Percentiles rank a stretch among this genome's conserved stretches.
These are phyloP conservation scores for Cutaneotrichosporon arboriforme DNA, from an alignment of 1,284 basidiomycete species.

Conservation along the genomic window DNA sequence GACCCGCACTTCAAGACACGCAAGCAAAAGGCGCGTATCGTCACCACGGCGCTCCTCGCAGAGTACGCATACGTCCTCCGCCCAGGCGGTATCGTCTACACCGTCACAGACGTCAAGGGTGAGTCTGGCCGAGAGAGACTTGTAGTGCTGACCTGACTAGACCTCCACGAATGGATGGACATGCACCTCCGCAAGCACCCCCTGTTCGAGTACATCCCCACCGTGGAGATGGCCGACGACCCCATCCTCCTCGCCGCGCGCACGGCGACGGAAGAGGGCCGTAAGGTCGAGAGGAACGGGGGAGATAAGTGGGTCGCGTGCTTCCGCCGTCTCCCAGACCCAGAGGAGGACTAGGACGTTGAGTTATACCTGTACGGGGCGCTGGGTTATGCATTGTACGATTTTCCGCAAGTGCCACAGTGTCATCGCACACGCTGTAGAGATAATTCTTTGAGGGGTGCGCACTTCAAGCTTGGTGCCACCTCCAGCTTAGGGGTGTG, in stretches of 20 bases:
- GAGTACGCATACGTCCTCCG: conserved; percentile 88
- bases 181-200: conserved; percentile 79
- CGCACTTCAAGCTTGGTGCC: too few relatives aligned
- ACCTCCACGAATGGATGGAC: conserved; percentile 94
- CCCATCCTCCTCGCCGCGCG: conserved; percentile 73
- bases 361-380: neutral
- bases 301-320: conserved; percentile 67
- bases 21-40: conserved; percentile 95
- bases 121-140: conserved; percentile 7
- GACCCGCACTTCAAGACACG: conserved; percentile 98
- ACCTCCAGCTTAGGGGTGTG: too few relatives aligned
- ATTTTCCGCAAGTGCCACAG: too few relatives aligned
- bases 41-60: conserved; percentile 85
- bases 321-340: conserved; percentile 35
- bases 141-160: conserved; percentile 41
- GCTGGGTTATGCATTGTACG: neutral
- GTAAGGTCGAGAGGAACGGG: conserved; percentile 87
- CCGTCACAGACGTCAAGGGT: conserved; percentile 87
- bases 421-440: too few relatives aligned
- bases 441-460: too few relatives aligned
- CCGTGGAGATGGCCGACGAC: conserved; percentile 60
- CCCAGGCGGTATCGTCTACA: conserved; percentile 91
- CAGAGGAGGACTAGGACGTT: conserved; percentile 16
- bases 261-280: conserved; percentile 88
- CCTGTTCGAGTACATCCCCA: conserved; percentile 73